Evolutionary conservation across 345 rosid species (phyloP), one percentile per base, ranked within the genome.

Genomic region (Camelina hispida): DNA sequence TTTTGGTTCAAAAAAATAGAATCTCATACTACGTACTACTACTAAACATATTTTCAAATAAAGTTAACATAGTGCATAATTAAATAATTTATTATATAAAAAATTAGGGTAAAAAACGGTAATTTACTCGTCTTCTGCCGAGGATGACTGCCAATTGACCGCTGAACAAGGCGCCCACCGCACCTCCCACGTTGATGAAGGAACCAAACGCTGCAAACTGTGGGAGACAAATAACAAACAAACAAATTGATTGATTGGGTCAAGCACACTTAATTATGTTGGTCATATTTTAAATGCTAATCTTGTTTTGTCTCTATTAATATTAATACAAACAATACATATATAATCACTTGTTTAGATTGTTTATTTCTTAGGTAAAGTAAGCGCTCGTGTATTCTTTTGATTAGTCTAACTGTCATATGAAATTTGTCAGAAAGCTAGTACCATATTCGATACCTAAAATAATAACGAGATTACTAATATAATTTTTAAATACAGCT

Each of bases 191-290:
- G 9, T 78, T 76, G 61, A 75, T 2, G 34, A 71, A 53, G 1
- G 83, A 76, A 12, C 80, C 83, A 48, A 78, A 81, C 54, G 70
- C 61, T 51, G 73, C 72, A 62, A n/a, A 75, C 81, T 71, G 20
- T 71, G 9, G 16, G 16, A 43, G 14, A 40, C 13, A 9, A 38
- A 37, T 9, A 38, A 37, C 9, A 40, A 28, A 28, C 30, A 28
- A 28, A 28, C 30, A 28, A 28, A 28, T 28, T 28, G 30, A 35
- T 35, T 35, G 10, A 35, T 35, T 35, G 9, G 1, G 9, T 35
- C 10, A 8, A 35, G 9, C 38, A 35, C 38, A 35, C 38, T 35
- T 35, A 9, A 28, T 28, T 28, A 28, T 28, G 9, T 35, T 34
- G 2, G 37, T 34, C 30, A 28, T 28, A 28, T 28, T 28, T 28